phyloP scores from a whole-genome alignment of 2,329 filamentous ascomycete species.

The Fusarium duplospermum region DNA sequence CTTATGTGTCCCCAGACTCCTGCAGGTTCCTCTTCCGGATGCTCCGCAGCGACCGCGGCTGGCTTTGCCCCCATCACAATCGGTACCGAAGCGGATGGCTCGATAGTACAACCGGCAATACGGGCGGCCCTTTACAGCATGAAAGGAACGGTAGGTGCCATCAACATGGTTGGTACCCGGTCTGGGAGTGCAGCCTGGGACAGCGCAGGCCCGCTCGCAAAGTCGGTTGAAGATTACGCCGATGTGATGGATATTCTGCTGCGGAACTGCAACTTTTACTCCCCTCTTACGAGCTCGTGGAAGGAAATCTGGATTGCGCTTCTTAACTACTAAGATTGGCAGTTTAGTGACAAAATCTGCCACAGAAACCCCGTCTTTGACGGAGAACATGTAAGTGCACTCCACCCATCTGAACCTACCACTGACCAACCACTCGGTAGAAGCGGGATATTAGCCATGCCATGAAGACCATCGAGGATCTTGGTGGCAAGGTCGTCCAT shows the following conservation, averaged over 20 bases:
- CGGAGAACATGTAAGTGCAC: background rate
- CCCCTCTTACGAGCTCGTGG: slow-evolving; percentile 1
- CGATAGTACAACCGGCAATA: slow-evolving; percentile 25
- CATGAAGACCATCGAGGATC: background rate
- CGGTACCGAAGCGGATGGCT: slow-evolving; percentile 46
- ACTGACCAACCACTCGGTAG: background rate
- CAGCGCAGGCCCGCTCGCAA: slow-evolving; percentile 11
- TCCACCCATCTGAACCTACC: background rate
- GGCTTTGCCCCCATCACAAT: slow-evolving; percentile 44
- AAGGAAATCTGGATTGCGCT: background rate
- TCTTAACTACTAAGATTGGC: slow-evolving; percentile 10
- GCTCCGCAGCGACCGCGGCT: slow-evolving; percentile 41
- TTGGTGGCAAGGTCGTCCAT: background rate
- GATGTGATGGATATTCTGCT: slow-evolving; percentile 4
- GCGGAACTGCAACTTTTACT: background rate
- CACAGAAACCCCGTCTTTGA: background rate
- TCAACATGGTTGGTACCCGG: slow-evolving; percentile 4
- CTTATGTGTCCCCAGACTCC: slow-evolving; percentile 29
- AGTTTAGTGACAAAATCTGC: background rate
- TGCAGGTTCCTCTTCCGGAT: slow-evolving; percentile 44
- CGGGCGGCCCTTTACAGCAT: slow-evolving; percentile 39
- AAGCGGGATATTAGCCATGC: background rate
- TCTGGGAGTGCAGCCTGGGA: slow-evolving; percentile 2
- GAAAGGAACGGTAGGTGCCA: slow-evolving; percentile 28
- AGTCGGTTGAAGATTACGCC: slow-evolving; percentile 5